Evolutionary conservation across 257 asterid genomes (phyloP), one percentile per base, ranked within the genome.

Genomic region (Vinca minor): DNA sequence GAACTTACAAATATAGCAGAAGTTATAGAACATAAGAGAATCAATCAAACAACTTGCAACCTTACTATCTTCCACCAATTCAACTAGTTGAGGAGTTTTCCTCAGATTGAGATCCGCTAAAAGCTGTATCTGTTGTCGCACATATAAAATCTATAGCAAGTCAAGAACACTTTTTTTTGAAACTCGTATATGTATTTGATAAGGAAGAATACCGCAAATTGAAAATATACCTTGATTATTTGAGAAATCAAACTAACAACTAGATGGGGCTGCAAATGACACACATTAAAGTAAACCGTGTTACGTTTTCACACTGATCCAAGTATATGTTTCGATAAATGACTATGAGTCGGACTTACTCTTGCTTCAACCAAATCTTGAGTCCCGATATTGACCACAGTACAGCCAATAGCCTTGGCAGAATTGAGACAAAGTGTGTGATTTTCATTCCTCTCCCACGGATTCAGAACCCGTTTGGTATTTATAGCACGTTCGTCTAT

Each of bases 361-460:
- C 96, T 85, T 54, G 81, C 96, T 87, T 89, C 96, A 54, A 85
- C 82, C 23, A 92, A 78, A 60, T 92, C 98, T 69, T 89, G 96
- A 25, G 96, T 92, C 74, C 98, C 98, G 77, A 92, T 92, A 57
- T 92, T 92, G 32, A 92, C 98, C 68, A 92, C 98, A 26, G 96
- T 89, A 81, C 98, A 92, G 59, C 98, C 98, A 55, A 89, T 92
- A 28, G 98, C 98, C 87, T 87, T 92, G 25, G 98, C 98, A 26
- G 98, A 92, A 75, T 89, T 92, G 66, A 92, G 92, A 72, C 96
- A 88, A 32, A 88, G 81, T 14, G 94, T 91, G 74, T 88, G 98
- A 66, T 88, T 91, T 70, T 92, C 98, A 54, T 89, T 89, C 73
- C 87, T 81, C 63, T 92, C 96, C 98, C 98, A 92, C 1, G 94